Base-by-base conservation (phyloP, 805 yeast genomes). In the Zygoascus tannicola region DNA sequence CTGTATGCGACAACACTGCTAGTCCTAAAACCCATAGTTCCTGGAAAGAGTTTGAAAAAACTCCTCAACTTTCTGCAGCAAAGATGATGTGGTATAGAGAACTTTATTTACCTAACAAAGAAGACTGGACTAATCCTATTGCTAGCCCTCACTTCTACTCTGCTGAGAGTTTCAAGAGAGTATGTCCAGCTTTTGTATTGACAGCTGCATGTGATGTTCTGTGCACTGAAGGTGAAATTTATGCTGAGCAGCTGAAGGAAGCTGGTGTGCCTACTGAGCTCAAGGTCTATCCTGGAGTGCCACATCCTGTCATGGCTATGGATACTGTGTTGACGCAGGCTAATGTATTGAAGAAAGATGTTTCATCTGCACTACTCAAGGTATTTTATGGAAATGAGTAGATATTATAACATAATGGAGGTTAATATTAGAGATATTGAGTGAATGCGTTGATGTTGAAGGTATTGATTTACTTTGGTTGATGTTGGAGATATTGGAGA, bases 241-340 rank as follows among this genome's bases (percentile, higher is more conserved):
- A 71, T 48, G 65, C 64, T 36, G 62, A 53, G 8, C 70, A 70
- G 48, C 57, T 71, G 41, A 48, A 48, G 37, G 52, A 53, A 21
- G 64, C 67, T 45, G 75, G 74, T 1, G 57, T 54, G 3, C 41
- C 40, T 2, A 20, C 41, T 21, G 32, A 22, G 5, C 33, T 45
- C 14, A 28, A 14, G 30, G 37, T 70, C 22, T 69, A 68, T 48
- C 55, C 57, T 40, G 73, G 74, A 8, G 61, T 67, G 40, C 75
- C 74, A 4, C 75, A 71, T 54, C 64, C 74, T n/a, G 70, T 65
- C 3, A 68, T 71, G 73, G 73, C 66, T 22, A 70, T 71, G 75
- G 69, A 68, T 48, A 68, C 55, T 12, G 59, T 60, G 8, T 53
- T 68, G 35, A 40, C 44, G 23, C 49, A 49, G 32, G 54, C 50